A percentile compares a stretch with the other conserved stretches of the same genome.
phyloP scores from a whole-genome alignment of 1,284 basidiomycete species.

The Rhodofomes roseus region DNA sequence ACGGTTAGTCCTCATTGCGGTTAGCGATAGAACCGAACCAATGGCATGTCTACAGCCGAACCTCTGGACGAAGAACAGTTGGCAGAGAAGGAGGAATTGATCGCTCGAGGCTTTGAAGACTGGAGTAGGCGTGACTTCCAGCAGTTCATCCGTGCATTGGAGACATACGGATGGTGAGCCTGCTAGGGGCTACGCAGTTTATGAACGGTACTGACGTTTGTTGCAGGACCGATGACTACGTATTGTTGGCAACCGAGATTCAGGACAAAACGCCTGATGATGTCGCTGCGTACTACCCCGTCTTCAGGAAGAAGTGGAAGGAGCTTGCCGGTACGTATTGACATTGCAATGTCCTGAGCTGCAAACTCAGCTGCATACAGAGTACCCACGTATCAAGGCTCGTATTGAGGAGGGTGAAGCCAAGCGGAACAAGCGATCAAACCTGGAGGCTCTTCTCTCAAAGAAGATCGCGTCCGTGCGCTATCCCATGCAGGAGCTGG shows the following conservation, averaged over 20 bases:
- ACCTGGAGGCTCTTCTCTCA: slow-evolving; percentile 72
- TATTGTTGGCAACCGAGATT: slow-evolving; percentile 82
- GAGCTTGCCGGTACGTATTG: slow-evolving; percentile 68
- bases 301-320: slow-evolving; percentile 90
- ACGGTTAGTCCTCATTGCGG: slow-evolving; percentile 42
- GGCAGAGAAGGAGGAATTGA: slow-evolving; percentile 74
- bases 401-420: slow-evolving; percentile 83
- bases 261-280: slow-evolving; percentile 84
- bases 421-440: slow-evolving; percentile 83
- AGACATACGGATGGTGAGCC: slow-evolving; percentile 83
- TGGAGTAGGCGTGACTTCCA: slow-evolving; percentile 96
- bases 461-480: slow-evolving; percentile 81
- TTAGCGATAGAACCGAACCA: too few species aligned
- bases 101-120: slow-evolving; percentile 80
- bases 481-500: slow-evolving; percentile 93
- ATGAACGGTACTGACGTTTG: background rate
- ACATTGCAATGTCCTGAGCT: background rate
- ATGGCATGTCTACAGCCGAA: slow-evolving; percentile 73
- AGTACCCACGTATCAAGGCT: slow-evolving; percentile 78
- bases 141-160: slow-evolving; percentile 82
- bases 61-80: slow-evolving; percentile 86
- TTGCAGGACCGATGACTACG: slow-evolving; percentile 67
- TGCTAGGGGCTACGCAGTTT: background rate
- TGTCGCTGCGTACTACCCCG: slow-evolving; percentile 77
- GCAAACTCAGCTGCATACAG: slow-evolving; percentile 31